Evolutionary conservation across 2,329 filamentous ascomycete species (phyloP), one percentile per base, ranked within the genome.

Genomic region (Dryadomyces quercus-mongolicae): DNA sequence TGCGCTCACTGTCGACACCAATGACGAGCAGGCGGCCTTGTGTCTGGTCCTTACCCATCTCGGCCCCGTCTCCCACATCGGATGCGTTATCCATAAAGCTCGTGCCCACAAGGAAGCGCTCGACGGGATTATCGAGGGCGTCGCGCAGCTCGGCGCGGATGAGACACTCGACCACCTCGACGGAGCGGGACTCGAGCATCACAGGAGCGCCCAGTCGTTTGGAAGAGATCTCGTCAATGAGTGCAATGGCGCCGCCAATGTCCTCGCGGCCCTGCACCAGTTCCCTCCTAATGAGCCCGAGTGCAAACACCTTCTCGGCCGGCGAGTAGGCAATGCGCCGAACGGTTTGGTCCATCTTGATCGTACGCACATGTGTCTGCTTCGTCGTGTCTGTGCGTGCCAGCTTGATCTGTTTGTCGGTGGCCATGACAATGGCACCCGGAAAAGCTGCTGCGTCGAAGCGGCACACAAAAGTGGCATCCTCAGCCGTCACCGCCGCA

Each of bases 91-190:
- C 74, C 46, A 92, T 65, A 62, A 86, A 91, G 54, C 87, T 87
- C 0, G 93, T 97, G 7, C 93, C 93, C 7, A 97, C 80, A n/a
- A 97, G 73, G 63, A 97, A 97, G 45, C 90, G 77, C 65, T 97
- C 91, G 0, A 77, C 78, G 5, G 69, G 65, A 31, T 75, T 71
- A 10, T 81, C 82, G 45, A 71, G 72, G 3, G 70, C 70, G 60
- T 73, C 84, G 2, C 78, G 74, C 13, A 96, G 74, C 60, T 88
- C 80, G 6, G 88, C 84, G 38, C 88, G 81, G 55, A 94, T 83
- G 8, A 95, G 84, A 58, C 85, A 84, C 67, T 97, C 93, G 3
- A 96, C 81, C 48, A 97, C 72, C 68, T 98, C 93, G 2, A 73
- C 61, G 2, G 68, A 66, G 0, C 69, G 70, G 8, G 64, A 65